Base-by-base conservation (phyloP, 228 moss, liverwort and hornwort genomes). In the Sphagnum magellanicum region DNA sequence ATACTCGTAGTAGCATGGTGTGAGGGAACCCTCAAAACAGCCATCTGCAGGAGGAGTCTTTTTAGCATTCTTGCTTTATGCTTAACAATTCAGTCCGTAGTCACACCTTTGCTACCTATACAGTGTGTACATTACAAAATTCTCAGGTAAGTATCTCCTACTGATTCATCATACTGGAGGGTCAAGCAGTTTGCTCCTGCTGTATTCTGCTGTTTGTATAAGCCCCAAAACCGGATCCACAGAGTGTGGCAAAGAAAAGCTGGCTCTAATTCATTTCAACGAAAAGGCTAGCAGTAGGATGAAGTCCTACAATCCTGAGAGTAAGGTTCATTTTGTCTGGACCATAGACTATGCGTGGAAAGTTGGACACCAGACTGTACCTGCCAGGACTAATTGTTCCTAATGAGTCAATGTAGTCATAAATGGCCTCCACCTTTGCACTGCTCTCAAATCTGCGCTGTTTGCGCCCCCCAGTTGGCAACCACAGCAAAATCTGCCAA, bases 391-490 rank as follows among this genome's bases (percentile, higher is more conserved):
- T 80, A 59, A 93, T 84, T 70, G 81, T 81, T 68, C 89, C 98
- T 75, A 94, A 77, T 13, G 98, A 92, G 77, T 98, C 98, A 49
- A 98, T 90, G 64, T 90, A 93, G 63, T 98, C 98, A 65, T 98
- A 98, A 48, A 98, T 76, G 72, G 93, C 89, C 57, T 87, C 90
- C 4, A 98, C 88, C 55, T 72, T 74, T 17, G 85, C 77, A 70
- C 82, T 74, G 53, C 78, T 84, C 71, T 78, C 82, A 73, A 98
- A 98, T 66, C 98, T 85, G 63, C 94, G 86, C 71, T 90, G 93
- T 78, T 93, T 98, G 48, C 98, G 83, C 72, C 90, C 94, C 48
- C 98, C 98, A n/a, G 83, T 89, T 14, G 98, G 98, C 87, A 98
- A 79, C 71, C 98, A 90, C 59, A 98, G 82, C 63, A 93, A 73